phyloP scores from a whole-genome alignment of 192 early-diverging fungal species.

The Linnemannia zychae region DNA sequence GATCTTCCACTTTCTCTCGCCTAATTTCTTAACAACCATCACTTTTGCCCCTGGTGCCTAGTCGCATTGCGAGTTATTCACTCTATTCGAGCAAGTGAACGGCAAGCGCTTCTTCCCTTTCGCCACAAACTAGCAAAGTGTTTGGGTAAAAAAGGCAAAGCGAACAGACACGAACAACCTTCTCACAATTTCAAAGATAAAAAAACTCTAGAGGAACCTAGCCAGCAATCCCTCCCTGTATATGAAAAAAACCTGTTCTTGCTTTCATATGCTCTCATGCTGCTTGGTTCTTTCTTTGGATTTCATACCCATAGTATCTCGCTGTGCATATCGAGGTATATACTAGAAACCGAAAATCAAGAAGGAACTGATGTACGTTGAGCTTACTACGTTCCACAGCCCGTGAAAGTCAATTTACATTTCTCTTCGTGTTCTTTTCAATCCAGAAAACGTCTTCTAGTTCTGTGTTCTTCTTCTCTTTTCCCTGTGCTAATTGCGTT shows the following conservation, averaged over 20 bases:
- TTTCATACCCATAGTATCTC: background rate
- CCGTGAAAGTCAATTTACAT: background rate
- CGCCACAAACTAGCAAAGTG: too few relatives aligned
- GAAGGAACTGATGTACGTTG: background rate
- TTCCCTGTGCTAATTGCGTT: background rate
- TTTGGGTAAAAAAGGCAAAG: too few relatives aligned
- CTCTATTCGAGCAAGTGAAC: too few relatives aligned
- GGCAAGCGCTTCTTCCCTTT: too few relatives aligned
- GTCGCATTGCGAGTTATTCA: too few relatives aligned
- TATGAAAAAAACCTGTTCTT: background rate
- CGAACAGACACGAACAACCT: too few relatives aligned
- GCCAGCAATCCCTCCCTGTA: too few relatives aligned
- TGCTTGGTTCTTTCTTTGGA: background rate
- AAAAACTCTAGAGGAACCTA: too few relatives aligned
- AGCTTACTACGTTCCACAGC: background rate
- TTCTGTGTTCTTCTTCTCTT: background rate
- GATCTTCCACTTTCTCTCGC: background rate
- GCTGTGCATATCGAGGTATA: background rate
- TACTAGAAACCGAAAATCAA: background rate
- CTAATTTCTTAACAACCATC: background rate
- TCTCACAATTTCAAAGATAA: too few relatives aligned
- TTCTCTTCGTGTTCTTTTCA: background rate
- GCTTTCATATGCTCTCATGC: constrained; percentile 1
- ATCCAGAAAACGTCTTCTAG: background rate
- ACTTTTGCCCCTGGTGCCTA: background rate